A percentile compares a stretch with the other conserved stretches of the same genome.
phyloP scores from a whole-genome alignment of 2,329 filamentous ascomycete genomes.

The Knufia petricola region DNA sequence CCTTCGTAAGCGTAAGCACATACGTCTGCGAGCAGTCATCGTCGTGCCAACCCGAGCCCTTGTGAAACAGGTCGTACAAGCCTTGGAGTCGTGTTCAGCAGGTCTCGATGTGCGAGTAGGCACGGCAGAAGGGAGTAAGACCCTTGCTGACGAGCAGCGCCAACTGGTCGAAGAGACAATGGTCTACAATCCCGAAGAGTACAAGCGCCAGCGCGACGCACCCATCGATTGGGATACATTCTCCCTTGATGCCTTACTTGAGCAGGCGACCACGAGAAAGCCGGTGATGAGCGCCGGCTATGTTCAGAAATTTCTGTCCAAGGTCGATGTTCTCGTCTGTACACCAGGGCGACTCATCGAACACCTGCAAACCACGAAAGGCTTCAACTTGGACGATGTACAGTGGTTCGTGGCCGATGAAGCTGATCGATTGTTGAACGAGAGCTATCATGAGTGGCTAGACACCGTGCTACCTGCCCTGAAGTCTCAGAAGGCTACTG shows the following conservation, averaged over 20 bases:
- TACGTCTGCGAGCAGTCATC: constrained; percentile 66
- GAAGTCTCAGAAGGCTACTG: constrained; percentile 87
- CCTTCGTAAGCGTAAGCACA: constrained; percentile 54
- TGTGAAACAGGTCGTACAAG: constrained; percentile 73
- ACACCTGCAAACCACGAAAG: constrained; percentile 87
- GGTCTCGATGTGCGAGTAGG: constrained; percentile 69
- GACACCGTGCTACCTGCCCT: constrained; percentile 55
- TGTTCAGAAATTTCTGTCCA: constrained; percentile 56
- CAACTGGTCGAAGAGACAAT: constrained; percentile 55
- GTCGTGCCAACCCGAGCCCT: constrained; percentile 86
- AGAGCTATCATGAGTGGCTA: constrained; percentile 89
- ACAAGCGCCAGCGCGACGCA: constrained; percentile 32
- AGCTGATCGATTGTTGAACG: constrained; percentile 79
- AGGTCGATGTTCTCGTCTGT: constrained; percentile 83
- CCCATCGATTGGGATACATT: constrained; percentile 40
- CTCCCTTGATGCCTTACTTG: constrained; percentile 36
- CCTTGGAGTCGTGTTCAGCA: constrained; percentile 63
- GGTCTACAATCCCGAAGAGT: constrained; percentile 56
- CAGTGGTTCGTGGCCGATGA: constrained; percentile 89
- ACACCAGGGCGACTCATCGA: constrained; percentile 89
- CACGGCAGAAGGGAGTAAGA: constrained; percentile 71
- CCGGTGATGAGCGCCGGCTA: constrained; percentile 47
- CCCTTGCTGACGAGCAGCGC: constrained; percentile 56
- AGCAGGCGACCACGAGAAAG: constrained; percentile 32
- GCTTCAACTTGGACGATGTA: constrained; percentile 64